Base-by-base conservation (phyloP, 1,139 yeast genomes). In the Kodamaea suecica region DNA sequence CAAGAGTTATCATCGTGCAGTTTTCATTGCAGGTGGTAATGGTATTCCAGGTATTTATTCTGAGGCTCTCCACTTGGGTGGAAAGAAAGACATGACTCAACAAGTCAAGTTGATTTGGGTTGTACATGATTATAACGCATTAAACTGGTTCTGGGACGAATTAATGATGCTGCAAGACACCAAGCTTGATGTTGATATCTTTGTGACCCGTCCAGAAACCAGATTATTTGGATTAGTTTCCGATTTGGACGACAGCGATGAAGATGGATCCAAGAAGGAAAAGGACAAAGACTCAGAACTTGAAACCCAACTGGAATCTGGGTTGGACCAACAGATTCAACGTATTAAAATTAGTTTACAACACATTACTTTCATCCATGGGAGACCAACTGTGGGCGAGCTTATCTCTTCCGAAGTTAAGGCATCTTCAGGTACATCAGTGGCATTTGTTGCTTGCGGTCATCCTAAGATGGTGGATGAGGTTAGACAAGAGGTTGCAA, bases 381-480 rank as follows among this genome's bases (percentile, higher is more conserved):
- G 66, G 3, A 56, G 72, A 40, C 73, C 73, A 2, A 34, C 41
- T 13, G 49, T 66, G 39, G 52, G 53, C 7, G 47, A 42, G 1
- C 29, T 64, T 9, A 61, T 66, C 2, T 37, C 42, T 12, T 31
- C 44, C 10, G 66, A 63, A 38, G 44, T 63, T 10, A 45, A 45
- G 4, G 61, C 57, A 29, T 52, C 66, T 4, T 33, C 39, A 2
- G 67, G 66, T 3, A 28, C 19, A 19, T 59, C 71, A 2, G 52
- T 64, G 26, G 73, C 73, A 0, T 64, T 75, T 35, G 58, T 71
- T 3, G 53, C 73, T 4, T 77, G 83, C 58, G 81, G 81, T 2
- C 78, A 75, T 36, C 73, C 76, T 10, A 38, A 49, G 5, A 66
- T 76, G 73, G 78, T 75, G 37, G 82, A 76, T 47, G 66, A 65